Percentiles rank a stretch among this genome's conserved stretches.
Evolutionary conservation across 2,329 filamentous ascomycete species (phyloP).

Genomic region (Coniochaeta pulveracea): DNA sequence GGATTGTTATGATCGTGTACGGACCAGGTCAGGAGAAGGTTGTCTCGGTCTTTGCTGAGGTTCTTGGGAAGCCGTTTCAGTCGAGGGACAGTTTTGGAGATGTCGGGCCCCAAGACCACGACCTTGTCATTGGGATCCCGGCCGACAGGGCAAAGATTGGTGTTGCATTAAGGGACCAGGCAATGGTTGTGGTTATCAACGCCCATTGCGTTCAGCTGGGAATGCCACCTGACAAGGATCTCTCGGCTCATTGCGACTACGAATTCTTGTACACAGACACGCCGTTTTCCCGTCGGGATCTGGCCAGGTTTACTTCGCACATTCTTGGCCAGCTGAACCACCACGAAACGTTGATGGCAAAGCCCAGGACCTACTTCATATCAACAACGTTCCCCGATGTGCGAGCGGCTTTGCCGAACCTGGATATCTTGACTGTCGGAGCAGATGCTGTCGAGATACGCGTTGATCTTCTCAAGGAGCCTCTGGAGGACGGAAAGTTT

Average conservation of each 20-base stretch:
- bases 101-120: constrained; percentile 41
- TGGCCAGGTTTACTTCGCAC: constrained; percentile 70
- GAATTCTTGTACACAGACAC: constrained; percentile 73
- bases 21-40: constrained; percentile 62
- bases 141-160: constrained; percentile 44
- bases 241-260: constrained; percentile 66
- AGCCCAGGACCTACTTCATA: constrained; percentile 71
- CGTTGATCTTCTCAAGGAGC: constrained; percentile 70
- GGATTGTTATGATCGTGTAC: constrained; percentile 57
- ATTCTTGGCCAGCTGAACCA: constrained; percentile 69
- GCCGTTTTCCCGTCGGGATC: constrained; percentile 61
- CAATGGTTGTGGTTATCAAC: constrained; percentile 58
- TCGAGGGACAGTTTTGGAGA: constrained; percentile 44
- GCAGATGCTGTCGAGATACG: constrained; percentile 78
- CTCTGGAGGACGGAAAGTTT: constrained; percentile 48
- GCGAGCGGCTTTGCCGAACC: constrained; percentile 67
- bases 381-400: constrained; percentile 85
- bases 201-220: constrained; percentile 64
- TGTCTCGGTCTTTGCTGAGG: constrained; percentile 64
- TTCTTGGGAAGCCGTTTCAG: constrained; percentile 62
- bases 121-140: constrained; percentile 57
- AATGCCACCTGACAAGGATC: constrained; percentile 53
- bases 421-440: constrained; percentile 79
- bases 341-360: constrained; percentile 66
- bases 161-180: constrained; percentile 44